Conservation (phyloP, 345 rosid genomes). For the Brassica carinata region DNA sequence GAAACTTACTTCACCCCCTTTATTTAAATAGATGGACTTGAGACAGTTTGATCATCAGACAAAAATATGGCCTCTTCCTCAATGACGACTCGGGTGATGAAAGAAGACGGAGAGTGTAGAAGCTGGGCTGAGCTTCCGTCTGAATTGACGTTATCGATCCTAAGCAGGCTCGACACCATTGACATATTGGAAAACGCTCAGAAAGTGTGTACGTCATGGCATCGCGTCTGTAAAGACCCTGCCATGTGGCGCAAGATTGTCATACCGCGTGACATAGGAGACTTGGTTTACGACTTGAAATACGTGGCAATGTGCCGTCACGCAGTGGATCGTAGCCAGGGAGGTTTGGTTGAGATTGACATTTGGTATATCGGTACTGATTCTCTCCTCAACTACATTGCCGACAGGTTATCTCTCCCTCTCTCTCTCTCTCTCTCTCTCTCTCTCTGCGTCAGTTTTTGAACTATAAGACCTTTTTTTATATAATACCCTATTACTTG, state of each 20-base stretch:
- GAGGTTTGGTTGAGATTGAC: constrained; percentile 47
- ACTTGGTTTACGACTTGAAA: background rate
- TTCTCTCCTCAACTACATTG: constrained; percentile 50
- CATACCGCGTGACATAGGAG: background rate
- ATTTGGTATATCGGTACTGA: constrained; percentile 48
- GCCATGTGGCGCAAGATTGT: constrained; percentile 54
- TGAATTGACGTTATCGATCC: constrained; percentile 48
- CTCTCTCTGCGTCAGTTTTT: background rate
- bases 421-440: background rate
- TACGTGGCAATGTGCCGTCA: constrained; percentile 37
- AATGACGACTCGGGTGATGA: background rate
- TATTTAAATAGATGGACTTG: background rate
- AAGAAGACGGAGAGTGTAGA: background rate
- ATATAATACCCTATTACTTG: background rate
- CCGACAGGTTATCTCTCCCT: constrained; percentile 38
- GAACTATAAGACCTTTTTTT: background rate
- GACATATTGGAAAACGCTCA: constrained; percentile 37
- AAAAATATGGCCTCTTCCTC: background rate
- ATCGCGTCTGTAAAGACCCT: constrained; percentile 51
- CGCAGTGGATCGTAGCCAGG: constrained; percentile 65
- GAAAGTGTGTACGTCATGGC: constrained; percentile 40
- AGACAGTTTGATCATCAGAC: background rate
- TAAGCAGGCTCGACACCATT: constrained; percentile 39
- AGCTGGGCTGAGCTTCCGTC: constrained; percentile 48
- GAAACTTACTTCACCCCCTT: background rate